Percentiles rank a stretch among this genome's conserved stretches.
Conservation (phyloP, 495 filamentous ascomycete genomes). For the Cairneyella variabilis region DNA sequence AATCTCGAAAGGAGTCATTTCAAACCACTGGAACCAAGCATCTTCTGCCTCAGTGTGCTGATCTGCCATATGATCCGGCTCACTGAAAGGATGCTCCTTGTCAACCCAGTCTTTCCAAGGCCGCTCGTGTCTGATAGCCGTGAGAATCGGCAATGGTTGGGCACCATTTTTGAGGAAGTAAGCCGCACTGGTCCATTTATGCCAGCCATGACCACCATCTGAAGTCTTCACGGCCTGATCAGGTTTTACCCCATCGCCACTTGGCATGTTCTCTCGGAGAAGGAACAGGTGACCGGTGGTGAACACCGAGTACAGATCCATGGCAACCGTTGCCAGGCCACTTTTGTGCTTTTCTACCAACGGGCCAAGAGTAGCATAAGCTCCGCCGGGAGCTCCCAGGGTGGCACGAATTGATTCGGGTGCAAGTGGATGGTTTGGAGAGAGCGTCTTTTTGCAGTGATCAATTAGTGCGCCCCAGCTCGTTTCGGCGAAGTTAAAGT, state of each 20-base stretch:
- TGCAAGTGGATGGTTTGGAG: slow-evolving; percentile 23
- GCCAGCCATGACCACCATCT: slow-evolving; percentile 10
- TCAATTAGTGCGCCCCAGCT: slow-evolving; percentile 13
- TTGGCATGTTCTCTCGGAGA: too few species aligned
- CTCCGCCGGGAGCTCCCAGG: slow-evolving; percentile 20
- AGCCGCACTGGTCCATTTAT: slow-evolving; percentile 21
- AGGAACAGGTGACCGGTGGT: slow-evolving; percentile 29
- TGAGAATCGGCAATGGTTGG: slow-evolving; percentile 28
- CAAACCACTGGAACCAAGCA: slow-evolving; percentile 32
- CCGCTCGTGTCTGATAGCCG: slow-evolving; percentile 28
- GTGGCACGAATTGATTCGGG: slow-evolving; percentile 23
- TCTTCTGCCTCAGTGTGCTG: slow-evolving; percentile 24
- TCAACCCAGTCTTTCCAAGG: slow-evolving; percentile 25
- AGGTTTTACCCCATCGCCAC: too few species aligned
- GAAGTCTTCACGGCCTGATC: slow-evolving; percentile 12
- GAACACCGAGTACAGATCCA: slow-evolving; percentile 31
- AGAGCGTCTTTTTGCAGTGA: slow-evolving; percentile 19
- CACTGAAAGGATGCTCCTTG: slow-evolving; percentile 19
- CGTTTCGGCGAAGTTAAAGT: slow-evolving; percentile 16
- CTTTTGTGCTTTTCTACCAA: slow-evolving; percentile 26
- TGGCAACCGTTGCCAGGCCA: slow-evolving; percentile 25
- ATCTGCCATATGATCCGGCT: slow-evolving; percentile 10
- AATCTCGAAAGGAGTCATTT: slow-evolving; percentile 29
- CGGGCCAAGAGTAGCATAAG: slow-evolving; percentile 25
- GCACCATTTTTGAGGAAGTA: slow-evolving; percentile 17